Conservation (phyloP, 2,329 filamentous ascomycete genomes). For the Hypoxylon sp. region DNA sequence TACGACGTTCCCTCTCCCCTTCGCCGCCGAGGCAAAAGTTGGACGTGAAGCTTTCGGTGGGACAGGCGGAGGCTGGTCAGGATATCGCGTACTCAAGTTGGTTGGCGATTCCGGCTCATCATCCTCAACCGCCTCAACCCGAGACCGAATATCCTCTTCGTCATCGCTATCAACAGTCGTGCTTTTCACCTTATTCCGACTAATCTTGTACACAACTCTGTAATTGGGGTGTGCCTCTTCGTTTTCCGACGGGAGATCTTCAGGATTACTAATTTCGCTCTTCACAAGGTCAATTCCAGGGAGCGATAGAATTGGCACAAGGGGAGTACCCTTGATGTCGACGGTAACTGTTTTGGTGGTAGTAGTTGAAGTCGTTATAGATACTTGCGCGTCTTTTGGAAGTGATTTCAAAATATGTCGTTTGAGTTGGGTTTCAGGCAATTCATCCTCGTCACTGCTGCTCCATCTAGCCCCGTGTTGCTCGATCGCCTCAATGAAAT, state of each 20-base stretch:
- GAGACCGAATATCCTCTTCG: constrained; percentile 47
- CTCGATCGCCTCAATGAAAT: constrained; percentile 57
- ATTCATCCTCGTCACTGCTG: constrained; percentile 59
- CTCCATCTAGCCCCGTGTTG: constrained; percentile 50
- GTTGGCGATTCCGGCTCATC: constrained; percentile 35
- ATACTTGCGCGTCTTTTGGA: constrained; percentile 69
- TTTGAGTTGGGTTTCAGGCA: constrained; percentile 64
- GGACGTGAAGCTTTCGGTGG: constrained; percentile 49
- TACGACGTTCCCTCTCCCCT: constrained; percentile 19
- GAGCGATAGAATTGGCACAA: constrained; percentile 67
- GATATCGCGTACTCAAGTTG: constrained; percentile 10
- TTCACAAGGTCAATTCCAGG: constrained; percentile 72
- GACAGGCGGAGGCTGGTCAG: constrained; percentile 44
- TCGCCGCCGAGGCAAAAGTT: constrained; percentile 42
- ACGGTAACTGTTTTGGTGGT: constrained; percentile 76
- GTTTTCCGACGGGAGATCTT: constrained; percentile 41
- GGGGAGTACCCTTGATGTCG: constrained; percentile 69
- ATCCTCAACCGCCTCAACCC: constrained; percentile 49
- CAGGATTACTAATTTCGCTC: constrained; percentile 54
- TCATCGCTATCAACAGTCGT: constrained; percentile 57
- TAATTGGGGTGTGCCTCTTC: constrained; percentile 58
- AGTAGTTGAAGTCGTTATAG: constrained; percentile 71
- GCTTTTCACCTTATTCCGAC: constrained; percentile 64
- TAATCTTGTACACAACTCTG: constrained; percentile 72
- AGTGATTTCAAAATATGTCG: constrained; percentile 69